Evolutionary conservation across 2,329 filamentous ascomycete species (phyloP), one percentile per base, ranked within the genome.

Genomic region (Sporothrix humicola): DNA sequence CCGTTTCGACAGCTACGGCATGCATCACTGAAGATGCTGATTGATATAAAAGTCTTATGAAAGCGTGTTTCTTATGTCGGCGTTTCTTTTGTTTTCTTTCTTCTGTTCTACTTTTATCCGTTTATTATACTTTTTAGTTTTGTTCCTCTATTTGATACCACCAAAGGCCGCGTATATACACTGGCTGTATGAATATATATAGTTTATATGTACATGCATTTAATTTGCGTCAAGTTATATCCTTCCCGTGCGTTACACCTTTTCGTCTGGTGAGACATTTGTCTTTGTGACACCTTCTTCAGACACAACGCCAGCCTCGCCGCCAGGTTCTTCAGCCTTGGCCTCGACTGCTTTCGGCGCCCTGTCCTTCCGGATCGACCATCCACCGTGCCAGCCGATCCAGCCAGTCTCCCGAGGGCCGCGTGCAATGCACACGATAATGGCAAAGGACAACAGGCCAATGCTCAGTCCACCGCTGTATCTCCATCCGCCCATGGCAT

Each of bases 401-500:
- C 83, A 84, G 0, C 81, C 77, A 0, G 76, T 82, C 73, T 85
- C 83, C 13, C 80, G 80, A 7, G 84, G 84, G 0, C 83, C 84
- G 5, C 82, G 78, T 2, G 77, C 78, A 4, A 84, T 50, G 26
- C 79, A 82, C 2, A 82, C 74, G 13, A 83, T 48, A 3, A 84
- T 76, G 17, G 82, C 82, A 31, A 81, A 75, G 2, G 78, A 80
- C 9, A 84, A 79, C 12, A 84, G 81, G 0, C 79, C 83, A 73
- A 85, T 79, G 37, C 82, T 83, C 58, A 81, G 82, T 8, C 80
- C 82, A 0, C 85, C 84, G 72, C 85, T 87, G 75, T 82, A 84
- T 8, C 79, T 81, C 86, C 86, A 88, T 0, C 87, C 87, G 1
- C 86, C 86, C 44, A 82, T 77, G 0, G 86, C 85, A 73, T 87